phyloP scores from a whole-genome alignment of 352 stramenopile species.

The Pythium sp. region DNA sequence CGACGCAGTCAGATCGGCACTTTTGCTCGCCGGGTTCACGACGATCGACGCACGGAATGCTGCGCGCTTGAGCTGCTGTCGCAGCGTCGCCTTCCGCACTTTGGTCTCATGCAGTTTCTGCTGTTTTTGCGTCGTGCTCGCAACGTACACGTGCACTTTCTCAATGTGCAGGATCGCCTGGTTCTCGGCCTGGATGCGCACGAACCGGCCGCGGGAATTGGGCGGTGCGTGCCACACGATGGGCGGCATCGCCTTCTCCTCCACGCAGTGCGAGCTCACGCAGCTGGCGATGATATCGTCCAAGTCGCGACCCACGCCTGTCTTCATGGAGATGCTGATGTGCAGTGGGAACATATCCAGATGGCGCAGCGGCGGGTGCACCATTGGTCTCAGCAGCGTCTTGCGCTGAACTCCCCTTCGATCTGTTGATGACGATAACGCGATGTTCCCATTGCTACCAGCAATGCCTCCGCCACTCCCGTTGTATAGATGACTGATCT shows the following conservation, averaged over 20 bases:
- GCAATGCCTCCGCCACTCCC: not conserved
- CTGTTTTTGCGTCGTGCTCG: slow-evolving; percentile 19
- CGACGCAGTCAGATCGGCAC: not conserved
- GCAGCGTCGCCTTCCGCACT: slow-evolving; percentile 20
- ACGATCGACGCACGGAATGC: slow-evolving; percentile 61
- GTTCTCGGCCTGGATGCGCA: slow-evolving; percentile 51
- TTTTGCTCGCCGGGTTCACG: slow-evolving; percentile 17
- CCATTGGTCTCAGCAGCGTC: slow-evolving; percentile 6
- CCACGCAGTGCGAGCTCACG: slow-evolving; percentile 38
- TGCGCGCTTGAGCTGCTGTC: slow-evolving; percentile 43
- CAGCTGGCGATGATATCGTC: slow-evolving; percentile 54
- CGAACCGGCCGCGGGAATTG: slow-evolving; percentile 55
- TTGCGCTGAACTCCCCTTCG: not conserved
- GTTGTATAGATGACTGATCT: slow-evolving; percentile 35
- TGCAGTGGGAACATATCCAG: slow-evolving; percentile 47
- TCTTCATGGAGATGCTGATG: slow-evolving; percentile 64
- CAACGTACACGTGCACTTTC: slow-evolving; percentile 49
- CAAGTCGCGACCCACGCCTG: slow-evolving; percentile 48
- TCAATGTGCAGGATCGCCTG: slow-evolving; percentile 59
- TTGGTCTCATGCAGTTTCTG: slow-evolving; percentile 21
- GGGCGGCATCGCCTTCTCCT: slow-evolving; percentile 22
- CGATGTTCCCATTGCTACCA: too few species aligned
- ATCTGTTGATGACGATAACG: too few species aligned
- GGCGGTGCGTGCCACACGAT: slow-evolving; percentile 49
- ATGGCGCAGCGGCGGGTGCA: slow-evolving; percentile 11